Conservation (phyloP, 495 filamentous ascomycete genomes). For the Letharia columbiana region DNA sequence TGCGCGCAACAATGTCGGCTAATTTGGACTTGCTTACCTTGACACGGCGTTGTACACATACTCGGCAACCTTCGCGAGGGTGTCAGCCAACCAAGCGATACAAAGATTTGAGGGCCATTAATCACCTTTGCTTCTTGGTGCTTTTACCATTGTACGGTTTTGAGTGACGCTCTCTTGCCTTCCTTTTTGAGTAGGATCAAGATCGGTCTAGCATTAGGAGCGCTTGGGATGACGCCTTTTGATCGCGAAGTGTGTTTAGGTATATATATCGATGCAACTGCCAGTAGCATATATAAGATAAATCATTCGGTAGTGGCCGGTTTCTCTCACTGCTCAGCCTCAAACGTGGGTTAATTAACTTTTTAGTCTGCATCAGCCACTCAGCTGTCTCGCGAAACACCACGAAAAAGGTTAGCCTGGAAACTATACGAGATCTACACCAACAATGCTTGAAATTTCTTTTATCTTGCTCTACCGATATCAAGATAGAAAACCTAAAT, state of each 20-base stretch:
- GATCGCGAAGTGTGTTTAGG: background rate
- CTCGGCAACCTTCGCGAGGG: conserved; percentile 28
- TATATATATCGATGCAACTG: background rate
- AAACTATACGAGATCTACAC: background rate
- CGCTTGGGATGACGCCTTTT: background rate
- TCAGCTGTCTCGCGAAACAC: background rate
- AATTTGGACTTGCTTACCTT: conserved; percentile 16
- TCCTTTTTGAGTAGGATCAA: too few relatives aligned
- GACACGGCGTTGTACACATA: conserved; percentile 28
- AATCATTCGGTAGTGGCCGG: background rate
- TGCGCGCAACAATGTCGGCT: background rate
- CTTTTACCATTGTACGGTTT: conserved; percentile 28
- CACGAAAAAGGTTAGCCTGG: background rate
- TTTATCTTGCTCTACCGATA: background rate
- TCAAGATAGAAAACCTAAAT: too few relatives aligned
- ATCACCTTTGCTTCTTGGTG: conserved; percentile 32
- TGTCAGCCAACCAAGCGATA: background rate
- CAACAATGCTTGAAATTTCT: too few relatives aligned
- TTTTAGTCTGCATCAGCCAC: background rate
- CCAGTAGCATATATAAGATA: background rate
- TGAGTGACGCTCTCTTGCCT: background rate
- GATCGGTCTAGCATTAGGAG: background rate
- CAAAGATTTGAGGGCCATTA: too few relatives aligned
- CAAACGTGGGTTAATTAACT: background rate
- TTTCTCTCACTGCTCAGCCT: background rate